A percentile compares a stretch with the other conserved stretches of the same genome.
phyloP scores from a whole-genome alignment of 805 yeast genomes.

The Candida ovalis region DNA sequence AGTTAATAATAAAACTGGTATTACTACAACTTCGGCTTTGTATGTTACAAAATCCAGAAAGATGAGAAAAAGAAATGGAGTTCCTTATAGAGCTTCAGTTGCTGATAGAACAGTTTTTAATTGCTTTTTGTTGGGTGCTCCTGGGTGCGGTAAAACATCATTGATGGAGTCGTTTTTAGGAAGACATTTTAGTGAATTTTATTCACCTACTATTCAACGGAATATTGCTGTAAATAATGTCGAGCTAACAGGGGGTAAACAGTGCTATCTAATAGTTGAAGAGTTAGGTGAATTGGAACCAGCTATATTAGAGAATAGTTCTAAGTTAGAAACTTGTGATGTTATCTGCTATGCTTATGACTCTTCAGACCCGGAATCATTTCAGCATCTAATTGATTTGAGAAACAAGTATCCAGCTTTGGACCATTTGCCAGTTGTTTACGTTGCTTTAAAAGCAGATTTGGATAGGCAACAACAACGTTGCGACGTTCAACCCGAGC shows the following conservation, averaged over 20 bases:
- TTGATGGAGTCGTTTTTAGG: constrained; percentile 78
- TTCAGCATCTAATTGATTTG: constrained; percentile 74
- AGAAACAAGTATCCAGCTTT: constrained; percentile 54
- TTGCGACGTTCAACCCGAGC: constrained; percentile 81
- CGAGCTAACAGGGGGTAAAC: constrained; percentile 92
- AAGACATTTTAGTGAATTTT: constrained; percentile 62
- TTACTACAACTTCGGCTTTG: constrained; percentile 44
- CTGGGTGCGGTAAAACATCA: constrained; percentile 84
- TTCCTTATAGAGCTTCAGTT: constrained; percentile 60
- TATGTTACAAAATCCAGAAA: constrained; percentile 81
- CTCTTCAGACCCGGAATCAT: constrained; percentile 93
- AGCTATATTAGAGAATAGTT: constrained; percentile 69
- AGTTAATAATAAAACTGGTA: constrained; percentile 11
- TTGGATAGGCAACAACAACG: constrained; percentile 94
- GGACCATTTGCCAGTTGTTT: constrained; percentile 72
- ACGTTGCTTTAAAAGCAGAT: constrained; percentile 93
- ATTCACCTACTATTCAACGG: constrained; percentile 81
- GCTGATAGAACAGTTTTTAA: constrained; percentile 88
- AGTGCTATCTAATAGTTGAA: constrained; percentile 85
- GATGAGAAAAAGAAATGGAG: constrained; percentile 61
- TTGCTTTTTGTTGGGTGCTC: constrained; percentile 82
- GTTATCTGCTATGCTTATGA: constrained; percentile 88
- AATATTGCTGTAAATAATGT: constrained; percentile 86
- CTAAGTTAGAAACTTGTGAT: constrained; percentile 79
- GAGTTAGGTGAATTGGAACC: constrained; percentile 87